These are phyloP conservation scores for Salix exigua DNA, from an alignment of 345 rosid genomes.

Conservation along the genomic window DNA sequence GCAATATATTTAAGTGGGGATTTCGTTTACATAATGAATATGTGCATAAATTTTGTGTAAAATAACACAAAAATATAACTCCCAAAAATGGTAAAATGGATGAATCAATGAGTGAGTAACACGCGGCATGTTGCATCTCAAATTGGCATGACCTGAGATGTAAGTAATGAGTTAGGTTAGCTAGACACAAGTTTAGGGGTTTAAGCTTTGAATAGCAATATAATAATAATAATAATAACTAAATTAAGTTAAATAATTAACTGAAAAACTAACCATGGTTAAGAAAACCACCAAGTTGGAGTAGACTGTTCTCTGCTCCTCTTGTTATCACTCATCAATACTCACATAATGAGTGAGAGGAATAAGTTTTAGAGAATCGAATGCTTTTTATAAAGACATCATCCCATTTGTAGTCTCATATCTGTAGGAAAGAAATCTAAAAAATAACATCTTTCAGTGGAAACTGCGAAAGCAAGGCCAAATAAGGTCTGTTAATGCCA, in stretches of 20 bases:
- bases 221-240: too few species aligned
- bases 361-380: conserved; percentile 27
- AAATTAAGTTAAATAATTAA: neutral
- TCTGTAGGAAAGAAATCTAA: neutral
- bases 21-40: too few species aligned
- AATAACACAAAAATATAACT: too few species aligned
- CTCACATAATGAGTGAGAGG: neutral
- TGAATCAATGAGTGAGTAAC: too few species aligned
- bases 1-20: too few species aligned
- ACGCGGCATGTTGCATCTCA: neutral
- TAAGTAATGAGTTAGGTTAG: neutral
- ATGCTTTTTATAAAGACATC: conserved; percentile 31
- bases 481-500: conserved; percentile 11
- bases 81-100: too few species aligned
- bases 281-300: conserved; percentile 6
- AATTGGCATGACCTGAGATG: neutral
- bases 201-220: neutral
- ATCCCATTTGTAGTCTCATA: conserved; percentile 17
- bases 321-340: conserved; percentile 3
- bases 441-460: neutral
- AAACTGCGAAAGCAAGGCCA: conserved; percentile 15
- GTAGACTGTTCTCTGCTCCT: conserved; percentile 13
- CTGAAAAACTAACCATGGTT: conserved; percentile 19
- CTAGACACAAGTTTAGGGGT: neutral
- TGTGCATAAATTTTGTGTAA: too few species aligned